A percentile compares a stretch with the other conserved stretches of the same genome.
These are phyloP conservation scores for Casuarina glauca DNA, from an alignment of 306 rosid species.

Conservation along the genomic window DNA sequence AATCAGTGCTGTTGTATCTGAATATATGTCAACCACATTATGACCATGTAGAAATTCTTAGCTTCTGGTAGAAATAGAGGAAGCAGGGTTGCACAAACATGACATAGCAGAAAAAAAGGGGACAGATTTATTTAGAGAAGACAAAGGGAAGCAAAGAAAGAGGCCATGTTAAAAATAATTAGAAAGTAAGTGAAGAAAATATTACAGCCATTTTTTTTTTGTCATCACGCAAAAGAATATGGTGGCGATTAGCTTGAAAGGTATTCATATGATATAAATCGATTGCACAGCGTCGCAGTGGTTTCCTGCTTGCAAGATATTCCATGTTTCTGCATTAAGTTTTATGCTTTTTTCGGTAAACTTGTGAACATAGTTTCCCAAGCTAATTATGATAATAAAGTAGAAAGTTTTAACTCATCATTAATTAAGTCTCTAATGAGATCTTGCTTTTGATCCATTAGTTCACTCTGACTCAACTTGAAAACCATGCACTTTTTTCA, in stretches of 20 bases:
- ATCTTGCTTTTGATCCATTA: not conserved
- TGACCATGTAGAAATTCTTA: not conserved
- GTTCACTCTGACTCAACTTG: not conserved
- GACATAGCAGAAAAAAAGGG: not conserved
- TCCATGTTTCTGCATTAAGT: not conserved
- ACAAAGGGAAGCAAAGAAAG: not conserved
- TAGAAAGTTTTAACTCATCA: not conserved
- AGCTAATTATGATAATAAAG: not conserved
- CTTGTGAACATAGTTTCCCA: not conserved
- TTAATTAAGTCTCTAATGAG: not conserved
- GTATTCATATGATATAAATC: not conserved
- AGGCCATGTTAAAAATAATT: too few relatives aligned
- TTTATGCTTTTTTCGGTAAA: not conserved
- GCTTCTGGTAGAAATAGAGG: not conserved
- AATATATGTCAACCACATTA: not conserved
- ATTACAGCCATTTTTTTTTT: not conserved
- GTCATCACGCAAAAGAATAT: not conserved
- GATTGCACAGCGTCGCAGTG: not conserved
- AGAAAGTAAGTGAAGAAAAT: too few relatives aligned
- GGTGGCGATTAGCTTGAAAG: not conserved
- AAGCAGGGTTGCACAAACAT: not conserved
- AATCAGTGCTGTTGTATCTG: not conserved
- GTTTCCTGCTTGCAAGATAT: not conserved
- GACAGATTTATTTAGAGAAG: not conserved
- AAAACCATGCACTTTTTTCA: not conserved